Percentiles rank a stretch among this genome's conserved stretches.
Conservation (phyloP, 805 yeast genomes). For the Metschnikowia peoriensis region DNA sequence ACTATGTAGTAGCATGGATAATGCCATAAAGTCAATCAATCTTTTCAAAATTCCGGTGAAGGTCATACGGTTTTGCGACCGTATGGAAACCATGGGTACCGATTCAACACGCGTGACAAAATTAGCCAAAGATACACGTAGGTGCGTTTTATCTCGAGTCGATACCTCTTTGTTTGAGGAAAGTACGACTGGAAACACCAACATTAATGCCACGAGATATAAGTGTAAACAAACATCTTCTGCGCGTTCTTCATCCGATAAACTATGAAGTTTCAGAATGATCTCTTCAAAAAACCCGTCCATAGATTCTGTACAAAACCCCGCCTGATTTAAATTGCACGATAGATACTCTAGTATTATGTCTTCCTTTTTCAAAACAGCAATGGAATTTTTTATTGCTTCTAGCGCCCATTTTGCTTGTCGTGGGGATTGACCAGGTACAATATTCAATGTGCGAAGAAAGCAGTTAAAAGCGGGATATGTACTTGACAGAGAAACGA, state of each 20-base stretch:
- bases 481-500: neutral
- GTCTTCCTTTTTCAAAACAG: neutral
- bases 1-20: neutral
- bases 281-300: neutral
- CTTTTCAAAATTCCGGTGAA: constrained; percentile 1
- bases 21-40: neutral
- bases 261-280: neutral
- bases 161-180: constrained; percentile 4
- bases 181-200: constrained; percentile 32
- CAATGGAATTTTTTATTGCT: neutral
- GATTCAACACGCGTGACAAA: neutral
- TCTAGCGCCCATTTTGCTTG: neutral
- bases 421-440: neutral
- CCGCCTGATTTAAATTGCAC: neutral
- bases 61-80: neutral
- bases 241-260: neutral
- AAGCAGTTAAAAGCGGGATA: constrained; percentile 5
- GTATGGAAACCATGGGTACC: neutral
- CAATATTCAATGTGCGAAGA: constrained; percentile 2
- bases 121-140: neutral
- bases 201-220: constrained; percentile 28
- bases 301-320: neutral
- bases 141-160: neutral
- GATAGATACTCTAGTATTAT: neutral
- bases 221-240: constrained; percentile 22